A percentile compares a stretch with the other conserved stretches of the same genome.
These are phyloP conservation scores for Phytophthora capsici DNA, from an alignment of 352 stramenopile genomes.

Conservation along the genomic window DNA sequence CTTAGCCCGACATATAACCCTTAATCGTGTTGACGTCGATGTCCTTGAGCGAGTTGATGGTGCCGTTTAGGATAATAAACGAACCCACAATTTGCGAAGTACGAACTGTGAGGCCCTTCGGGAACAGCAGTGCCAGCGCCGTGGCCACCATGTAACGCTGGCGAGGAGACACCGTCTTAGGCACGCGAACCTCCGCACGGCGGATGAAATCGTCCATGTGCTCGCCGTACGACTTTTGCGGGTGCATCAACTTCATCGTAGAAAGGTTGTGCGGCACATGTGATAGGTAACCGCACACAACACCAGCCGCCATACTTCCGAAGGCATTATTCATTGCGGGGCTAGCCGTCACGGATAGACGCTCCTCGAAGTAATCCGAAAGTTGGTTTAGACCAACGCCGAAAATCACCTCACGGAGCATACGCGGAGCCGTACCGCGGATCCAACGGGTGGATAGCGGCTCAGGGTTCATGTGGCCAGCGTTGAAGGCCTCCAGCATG, in stretches of 20 bases:
- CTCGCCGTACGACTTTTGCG: constrained; percentile 82
- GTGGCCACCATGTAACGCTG: constrained; percentile 73
- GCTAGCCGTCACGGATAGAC: constrained; percentile 71
- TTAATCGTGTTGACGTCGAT: constrained; percentile 66
- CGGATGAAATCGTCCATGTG: constrained; percentile 89
- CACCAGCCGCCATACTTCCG: constrained; percentile 88
- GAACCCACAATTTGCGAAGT: constrained; percentile 93
- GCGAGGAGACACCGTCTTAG: constrained; percentile 72
- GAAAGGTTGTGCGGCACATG: constrained; percentile 96
- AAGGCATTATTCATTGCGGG: constrained; percentile 88
- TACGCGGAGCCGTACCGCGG: constrained; percentile 84
- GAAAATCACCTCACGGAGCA: constrained; percentile 93
- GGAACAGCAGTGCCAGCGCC: constrained; percentile 85
- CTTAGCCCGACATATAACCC: constrained; percentile 47
- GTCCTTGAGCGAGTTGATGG: constrained; percentile 91
- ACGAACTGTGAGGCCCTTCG: constrained; percentile 88
- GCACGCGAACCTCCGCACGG: constrained; percentile 84
- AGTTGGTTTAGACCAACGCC: constrained; percentile 94
- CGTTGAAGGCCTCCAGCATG: constrained; percentile 93
- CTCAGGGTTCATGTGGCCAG: constrained; percentile 94
- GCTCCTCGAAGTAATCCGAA: constrained; percentile 94
- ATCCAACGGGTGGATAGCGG: constrained; percentile 90
- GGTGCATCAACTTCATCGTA: constrained; percentile 96
- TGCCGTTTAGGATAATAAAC: constrained; percentile 95
- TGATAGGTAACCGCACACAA: constrained; percentile 93